These are phyloP conservation scores for Cydonia oblonga DNA, from an alignment of 331 rosid species.

Conservation along the genomic window DNA sequence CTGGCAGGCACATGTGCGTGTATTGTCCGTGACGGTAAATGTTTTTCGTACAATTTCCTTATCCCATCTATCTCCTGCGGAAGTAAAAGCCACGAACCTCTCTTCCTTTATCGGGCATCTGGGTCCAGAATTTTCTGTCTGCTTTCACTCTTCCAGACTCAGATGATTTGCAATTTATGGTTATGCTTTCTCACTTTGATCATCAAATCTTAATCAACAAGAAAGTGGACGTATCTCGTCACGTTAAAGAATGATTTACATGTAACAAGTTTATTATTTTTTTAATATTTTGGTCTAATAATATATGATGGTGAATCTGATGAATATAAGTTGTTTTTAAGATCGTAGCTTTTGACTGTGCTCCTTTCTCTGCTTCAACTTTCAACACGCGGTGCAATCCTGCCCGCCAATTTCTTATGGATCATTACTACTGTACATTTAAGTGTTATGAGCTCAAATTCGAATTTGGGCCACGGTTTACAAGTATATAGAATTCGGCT, in stretches of 20 bases:
- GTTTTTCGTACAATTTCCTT: not conserved
- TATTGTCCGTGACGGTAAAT: not conserved
- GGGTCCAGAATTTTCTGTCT: not conserved
- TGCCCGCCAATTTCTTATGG: not conserved
- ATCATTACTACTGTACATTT: not conserved
- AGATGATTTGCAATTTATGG: not conserved
- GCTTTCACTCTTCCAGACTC: not conserved
- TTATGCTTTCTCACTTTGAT: not conserved
- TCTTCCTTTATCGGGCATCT: not conserved
- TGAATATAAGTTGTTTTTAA: not conserved
- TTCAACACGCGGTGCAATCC: not conserved
- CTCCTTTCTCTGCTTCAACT: not conserved
- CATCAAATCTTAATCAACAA: not conserved
- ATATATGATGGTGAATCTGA: fast-evolving
- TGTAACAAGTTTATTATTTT: fast-evolving
- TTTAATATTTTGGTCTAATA: too few species aligned
- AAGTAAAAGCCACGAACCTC: not conserved
- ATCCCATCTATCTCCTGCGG: not conserved
- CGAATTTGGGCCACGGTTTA: not conserved
- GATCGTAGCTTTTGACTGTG: not conserved
- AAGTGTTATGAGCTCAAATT: not conserved
- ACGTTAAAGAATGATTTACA: not conserved
- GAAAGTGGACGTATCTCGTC: not conserved
- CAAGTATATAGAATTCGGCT: not conserved
- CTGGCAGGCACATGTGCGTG: not conserved